Conservation (phyloP, 2,329 filamentous ascomycete genomes). For the Cercospora sp. region DNA sequence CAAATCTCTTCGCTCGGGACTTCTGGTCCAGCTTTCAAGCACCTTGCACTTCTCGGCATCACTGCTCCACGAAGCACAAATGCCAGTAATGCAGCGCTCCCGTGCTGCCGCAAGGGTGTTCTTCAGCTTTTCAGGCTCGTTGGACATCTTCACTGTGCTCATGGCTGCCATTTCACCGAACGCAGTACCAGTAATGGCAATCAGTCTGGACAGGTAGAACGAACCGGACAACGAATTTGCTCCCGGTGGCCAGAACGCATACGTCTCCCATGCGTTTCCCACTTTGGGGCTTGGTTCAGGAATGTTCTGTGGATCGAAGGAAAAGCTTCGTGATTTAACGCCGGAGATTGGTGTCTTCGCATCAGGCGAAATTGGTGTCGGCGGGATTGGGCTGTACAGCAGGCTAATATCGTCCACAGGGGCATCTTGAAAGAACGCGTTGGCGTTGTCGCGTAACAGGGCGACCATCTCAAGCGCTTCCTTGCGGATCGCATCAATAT, state of each 20-base stretch:
- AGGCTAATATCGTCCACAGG: conserved; percentile 89
- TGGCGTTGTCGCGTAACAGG: conserved; percentile 75
- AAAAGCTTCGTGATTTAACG: conserved; percentile 64
- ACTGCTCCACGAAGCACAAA: conserved; percentile 87
- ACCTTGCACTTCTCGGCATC: conserved; percentile 91
- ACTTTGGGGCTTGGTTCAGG: conserved; percentile 72
- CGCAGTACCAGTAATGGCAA: conserved; percentile 80
- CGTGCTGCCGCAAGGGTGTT: conserved; percentile 73
- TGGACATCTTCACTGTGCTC: conserved; percentile 60
- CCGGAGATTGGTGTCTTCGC: conserved; percentile 49
- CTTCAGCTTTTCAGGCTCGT: conserved; percentile 64
- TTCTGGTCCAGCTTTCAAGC: conserved; percentile 89
- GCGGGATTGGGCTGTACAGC: conserved; percentile 76
- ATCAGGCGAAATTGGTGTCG: conserved; percentile 67
- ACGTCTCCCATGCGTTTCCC: conserved; percentile 86
- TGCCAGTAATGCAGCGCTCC: conserved; percentile 80
- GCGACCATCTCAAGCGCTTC: conserved; percentile 80
- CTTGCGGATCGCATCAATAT: conserved; percentile 70
- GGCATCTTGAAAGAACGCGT: conserved; percentile 79
- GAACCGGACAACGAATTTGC: conserved; percentile 91
- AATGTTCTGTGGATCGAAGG: conserved; percentile 73
- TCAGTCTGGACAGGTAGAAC: conserved; percentile 79
- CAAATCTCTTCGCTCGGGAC: conserved; percentile 76
- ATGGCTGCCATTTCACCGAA: conserved; percentile 82
- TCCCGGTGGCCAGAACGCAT: conserved; percentile 91